Evolutionary conservation across 23 red algal genomes (phyloP), one percentile per base, ranked within the genome.

Genomic region (Gracilaria caudata): DNA sequence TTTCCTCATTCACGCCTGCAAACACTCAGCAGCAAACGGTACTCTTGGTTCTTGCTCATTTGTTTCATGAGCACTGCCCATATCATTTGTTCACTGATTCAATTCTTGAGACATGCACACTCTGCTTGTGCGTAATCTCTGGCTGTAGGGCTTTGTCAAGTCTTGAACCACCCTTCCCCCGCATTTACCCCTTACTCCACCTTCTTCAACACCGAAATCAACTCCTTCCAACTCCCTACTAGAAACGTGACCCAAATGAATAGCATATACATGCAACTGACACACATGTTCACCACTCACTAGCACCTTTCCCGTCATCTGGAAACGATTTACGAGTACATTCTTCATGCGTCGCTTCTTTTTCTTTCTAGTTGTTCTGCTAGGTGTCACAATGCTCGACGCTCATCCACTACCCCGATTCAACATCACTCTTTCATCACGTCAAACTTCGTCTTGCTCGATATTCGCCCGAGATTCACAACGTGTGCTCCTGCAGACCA

Each of bases 361-460:
- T 24, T 26, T 29, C 40, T n/a, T 75, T 43, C 39, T 75, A 28
- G 3, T 38, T 30, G 37, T 23, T 49, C 7, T 75, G 19, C 70
- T 75, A 12, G 4, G 43, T 29, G 4, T 75, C 21, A 24, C 21
- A 47, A 75, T 49, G 43, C 37, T 47, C 70, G 25, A 49, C 33
- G 43, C 70, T 21, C 70, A 4, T 47, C 70, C 70, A 46, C 0
- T 47, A 75, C 70, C 70, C 21, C 29, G 14, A 9, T 28, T 75
- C 29, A 25, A 46, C 49, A 6, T 20, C 24, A 28, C 3, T 13
- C 11, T 75, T 46, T 43, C 70, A 10, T 75, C 70, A 47, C 37
- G 70, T 26, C 70, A 75, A 75, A 34, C 37, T 12, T 36, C 33
- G n/a, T 43, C 26, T 47, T 75, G 70, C 70, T 24, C 70, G 43